Base-by-base conservation (phyloP, 805 yeast species). In the Kazachstania viticola region DNA sequence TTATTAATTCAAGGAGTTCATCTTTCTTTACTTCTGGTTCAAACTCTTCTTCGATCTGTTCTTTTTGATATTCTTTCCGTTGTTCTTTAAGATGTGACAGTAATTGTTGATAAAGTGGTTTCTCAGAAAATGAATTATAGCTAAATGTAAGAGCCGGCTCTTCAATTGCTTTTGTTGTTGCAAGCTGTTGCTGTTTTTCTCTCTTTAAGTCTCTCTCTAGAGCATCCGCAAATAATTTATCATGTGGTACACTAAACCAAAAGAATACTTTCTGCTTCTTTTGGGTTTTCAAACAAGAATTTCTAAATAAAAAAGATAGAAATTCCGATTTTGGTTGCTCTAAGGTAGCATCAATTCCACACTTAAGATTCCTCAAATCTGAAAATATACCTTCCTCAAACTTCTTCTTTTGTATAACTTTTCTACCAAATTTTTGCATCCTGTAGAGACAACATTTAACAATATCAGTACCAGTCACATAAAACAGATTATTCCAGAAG, bases 191-290 rank as follows among this genome's bases (percentile, higher is more conserved):
- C 13, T 64, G 45, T 32, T 62, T 52, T 51, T 87, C 95, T 44
- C 80, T 75, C 57, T 83, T 85, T 49, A 87, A 58, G 53, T 91
- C 97, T 45, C 97, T 67, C 53, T 87, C 96, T 28, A 91, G 60
- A 1, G 96, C 96, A 56, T 91, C 97, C 3, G 84, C 75, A 69
- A 91, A 87, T 27, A 88, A 62, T 50, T 79, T 75, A 50, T 87
- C 95, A 56, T 88, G 97, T 16, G 91, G 91, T 8, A 91, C 96
- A 49, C 87, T 79, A 54, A 81, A 85, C 97, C 97, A 91, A 56
- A 79, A 84, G 53, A 88, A 88, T 27, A 88, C 96, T 51, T 91
- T 88, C 54, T 88, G 98, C 49, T 91, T 88, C 67, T 88, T 88
- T 48, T 88, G 96, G 0, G 98, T 88, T 45, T 95, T 69, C 17